Conservation (phyloP, 2,329 filamentous ascomycete genomes). For the Ascomycota sp. region DNA sequence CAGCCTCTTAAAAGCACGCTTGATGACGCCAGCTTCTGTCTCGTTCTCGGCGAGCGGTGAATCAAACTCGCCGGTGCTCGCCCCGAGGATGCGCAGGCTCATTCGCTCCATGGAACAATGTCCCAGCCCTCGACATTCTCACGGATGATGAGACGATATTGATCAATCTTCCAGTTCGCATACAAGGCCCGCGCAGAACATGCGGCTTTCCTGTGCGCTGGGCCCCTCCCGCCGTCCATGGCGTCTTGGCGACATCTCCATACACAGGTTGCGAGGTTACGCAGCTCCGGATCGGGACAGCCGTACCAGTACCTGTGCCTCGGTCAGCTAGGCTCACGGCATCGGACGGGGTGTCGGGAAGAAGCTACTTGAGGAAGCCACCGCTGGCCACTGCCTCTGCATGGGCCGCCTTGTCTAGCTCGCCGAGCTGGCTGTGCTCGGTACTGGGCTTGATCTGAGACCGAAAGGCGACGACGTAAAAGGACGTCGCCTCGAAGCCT, state of each 20-base stretch:
- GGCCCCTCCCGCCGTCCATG: conserved; percentile 32
- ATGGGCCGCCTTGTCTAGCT: conserved; percentile 58
- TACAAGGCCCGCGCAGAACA: conserved; percentile 39
- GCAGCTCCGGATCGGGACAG: conserved; percentile 39
- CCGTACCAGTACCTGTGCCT: conserved; percentile 64
- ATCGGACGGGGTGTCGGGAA: neutral
- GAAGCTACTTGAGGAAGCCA: conserved; percentile 51
- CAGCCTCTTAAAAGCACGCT: no score
- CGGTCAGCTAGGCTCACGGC: conserved; percentile 4
- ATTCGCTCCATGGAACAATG: conserved; percentile 30
- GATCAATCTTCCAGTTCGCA: conserved; percentile 47
- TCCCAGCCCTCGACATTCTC: conserved; percentile 43
- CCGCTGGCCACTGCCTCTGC: conserved; percentile 58
- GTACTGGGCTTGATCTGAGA: conserved; percentile 46
- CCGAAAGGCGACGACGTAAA: conserved; percentile 71
- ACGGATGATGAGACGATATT: conserved; percentile 43
- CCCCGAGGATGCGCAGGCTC: neutral
- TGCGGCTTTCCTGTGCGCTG: conserved; percentile 41
- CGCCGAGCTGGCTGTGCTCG: conserved; percentile 43
- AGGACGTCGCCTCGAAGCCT: conserved; percentile 37
- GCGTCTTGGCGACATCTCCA: conserved; percentile 40
- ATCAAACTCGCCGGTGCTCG: no score
- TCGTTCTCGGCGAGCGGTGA: no score
- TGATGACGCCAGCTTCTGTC: no score
- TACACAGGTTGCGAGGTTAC: conserved; percentile 64